Base-by-base conservation (phyloP, 768 basidiomycete species). In the Leccinellum albellum region DNA sequence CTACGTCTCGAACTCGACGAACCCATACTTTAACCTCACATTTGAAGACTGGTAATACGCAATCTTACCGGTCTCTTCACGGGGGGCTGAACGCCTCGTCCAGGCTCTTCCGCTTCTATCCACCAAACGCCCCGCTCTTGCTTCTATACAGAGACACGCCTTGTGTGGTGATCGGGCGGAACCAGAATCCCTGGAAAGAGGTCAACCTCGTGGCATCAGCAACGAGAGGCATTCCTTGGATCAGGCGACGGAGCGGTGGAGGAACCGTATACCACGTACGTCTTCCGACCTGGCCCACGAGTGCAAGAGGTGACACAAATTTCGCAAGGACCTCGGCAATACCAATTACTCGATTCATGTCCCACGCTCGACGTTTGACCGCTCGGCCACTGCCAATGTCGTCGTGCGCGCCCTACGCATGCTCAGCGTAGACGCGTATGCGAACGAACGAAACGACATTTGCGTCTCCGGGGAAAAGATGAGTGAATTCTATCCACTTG, bases 171-270 rank as follows among this genome's bases (percentile, higher is more conserved):
- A 91, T 98, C 54, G 96, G 96, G 0, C 78, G 96, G 52, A 95
- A 98, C 70, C 97, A 99, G 76, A 98, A 97, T 63, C 96, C 95
- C 15, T 98, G 96, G 96, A 97, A 93, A 69, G 96, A 99, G 67
- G 86, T 94, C 62, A 95, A 96, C 64, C 80, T 95, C 50, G 59
- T 68, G 6, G 78, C 82, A 1, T 76, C 94, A 6, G 71, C 74
- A 12, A 55, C 70, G 44, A 70, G 76, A 59, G 78, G 76, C 4
- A 79, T 94, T 17, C 91, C 91, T 0, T 89, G 92, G 66, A 80
- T 98, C 31, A 79, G 96, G 40, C 78, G 96, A 54, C 79, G 89
- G 54, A 95, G 93, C 62, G 97, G 96, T 8, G 96, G 96, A 15
- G 96, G 96, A 13, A 91, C 96, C 0, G 96, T 99, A 3, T 99